Base-by-base conservation (phyloP, 352 stramenopile genomes). In the Phytophthora melonis region DNA sequence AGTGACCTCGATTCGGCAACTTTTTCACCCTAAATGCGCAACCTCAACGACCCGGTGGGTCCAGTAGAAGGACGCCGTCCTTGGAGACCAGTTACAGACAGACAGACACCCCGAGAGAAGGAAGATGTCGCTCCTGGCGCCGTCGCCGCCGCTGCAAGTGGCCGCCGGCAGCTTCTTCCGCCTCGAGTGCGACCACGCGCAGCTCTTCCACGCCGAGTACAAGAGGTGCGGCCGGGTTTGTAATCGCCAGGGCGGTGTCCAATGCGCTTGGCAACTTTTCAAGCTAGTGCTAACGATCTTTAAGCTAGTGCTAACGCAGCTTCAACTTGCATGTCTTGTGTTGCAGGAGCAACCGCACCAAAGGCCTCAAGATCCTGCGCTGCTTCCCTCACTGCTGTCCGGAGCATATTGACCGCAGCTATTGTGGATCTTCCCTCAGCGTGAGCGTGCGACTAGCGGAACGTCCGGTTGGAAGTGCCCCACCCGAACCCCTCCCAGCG, bases 361-460 rank as follows among this genome's bases (percentile, higher is more conserved):
- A 92, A 47, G 84, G 86, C 0, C 75, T 92, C 45, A 92, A 93
- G 68, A 92, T 93, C 58, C 74, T 92, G 13, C 80, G 84, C 18
- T 84, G 77, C 69, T 94, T 94, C 58, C 85, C 85, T 25, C 87
- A 94, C 73, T 94, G 85, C 67, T 94, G 87, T 52, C 85, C 85
- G 0, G 73, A 87, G 45, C 87, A 94, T 61, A 87, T 93, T 32
- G 79, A 90, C 53, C 79, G 87, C 43, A 93, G 87, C 70, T 93
- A 93, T 58, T 92, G 87, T 57, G 87, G 87, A 34, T 73, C 87
- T 8, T 85, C 83, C 11, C 59, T 93, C 23, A 83, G 87, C 34
- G 73, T 91, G 16, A 68, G 68, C 19, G 76, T 93, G 34, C 63
- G 60, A 57, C 55, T 82, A 23, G 68, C 45, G 21, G 53, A 68